Conservation (phyloP, 441 rosid genomes). For the Populus hybrid region DNA sequence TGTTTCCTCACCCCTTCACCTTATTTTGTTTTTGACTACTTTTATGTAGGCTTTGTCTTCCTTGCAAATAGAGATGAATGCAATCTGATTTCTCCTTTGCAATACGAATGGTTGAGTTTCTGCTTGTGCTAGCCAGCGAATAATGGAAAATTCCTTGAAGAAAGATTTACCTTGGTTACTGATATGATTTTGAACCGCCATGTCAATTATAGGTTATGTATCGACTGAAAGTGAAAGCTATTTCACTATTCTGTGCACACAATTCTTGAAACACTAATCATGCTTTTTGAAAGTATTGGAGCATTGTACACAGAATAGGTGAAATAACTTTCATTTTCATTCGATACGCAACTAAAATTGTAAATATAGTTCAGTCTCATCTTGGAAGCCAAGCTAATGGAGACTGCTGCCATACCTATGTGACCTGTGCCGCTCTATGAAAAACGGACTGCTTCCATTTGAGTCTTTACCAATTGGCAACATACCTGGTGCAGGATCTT, state of each 20-base stretch:
- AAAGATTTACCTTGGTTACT: too few species aligned
- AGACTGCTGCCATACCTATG: too few species aligned
- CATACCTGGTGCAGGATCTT: background rate
- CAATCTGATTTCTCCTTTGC: background rate
- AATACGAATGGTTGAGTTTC: too few species aligned
- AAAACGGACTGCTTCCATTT: background rate
- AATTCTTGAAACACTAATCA: background rate
- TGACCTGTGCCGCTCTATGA: too few species aligned
- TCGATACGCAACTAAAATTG: background rate
- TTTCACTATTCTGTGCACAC: too few species aligned
- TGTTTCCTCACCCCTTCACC: background rate
- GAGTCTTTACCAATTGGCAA: background rate
- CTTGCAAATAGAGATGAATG: background rate
- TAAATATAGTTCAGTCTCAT: background rate
- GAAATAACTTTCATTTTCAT: background rate
- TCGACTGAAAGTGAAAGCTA: too few species aligned
- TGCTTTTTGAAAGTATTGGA: fast-evolving
- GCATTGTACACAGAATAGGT: background rate
- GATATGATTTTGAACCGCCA: too few species aligned
- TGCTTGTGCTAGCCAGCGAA: background rate
- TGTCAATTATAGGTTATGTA: too few species aligned
- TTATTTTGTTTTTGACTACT: background rate
- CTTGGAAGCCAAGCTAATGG: background rate
- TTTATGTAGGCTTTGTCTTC: background rate
- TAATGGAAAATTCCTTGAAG: background rate